Conservation (phyloP, 768 basidiomycete species). For the Lactarius psammicola region DNA sequence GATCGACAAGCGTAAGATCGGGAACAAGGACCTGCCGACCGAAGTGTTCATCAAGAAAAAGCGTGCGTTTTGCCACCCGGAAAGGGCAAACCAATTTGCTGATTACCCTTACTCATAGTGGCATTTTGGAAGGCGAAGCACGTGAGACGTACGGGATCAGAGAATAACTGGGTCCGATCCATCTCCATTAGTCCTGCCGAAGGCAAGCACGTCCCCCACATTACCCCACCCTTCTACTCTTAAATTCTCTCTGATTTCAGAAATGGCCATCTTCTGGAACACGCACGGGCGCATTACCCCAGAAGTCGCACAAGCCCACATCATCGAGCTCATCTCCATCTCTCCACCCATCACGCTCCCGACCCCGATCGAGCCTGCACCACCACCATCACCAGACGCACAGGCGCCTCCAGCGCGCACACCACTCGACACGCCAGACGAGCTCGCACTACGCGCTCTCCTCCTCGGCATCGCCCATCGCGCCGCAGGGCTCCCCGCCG, state of each 20-base stretch:
- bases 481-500: constrained; percentile 46
- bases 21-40: constrained; percentile 68
- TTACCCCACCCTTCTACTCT: neutral
- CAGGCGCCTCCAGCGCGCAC: constrained; percentile 33
- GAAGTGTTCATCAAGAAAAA: constrained; percentile 79
- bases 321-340: constrained; percentile 50
- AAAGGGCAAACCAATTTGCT: neutral
- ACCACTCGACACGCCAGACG: constrained; percentile 63
- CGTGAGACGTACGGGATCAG: constrained; percentile 49
- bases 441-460: constrained; percentile 64
- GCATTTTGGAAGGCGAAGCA: constrained; percentile 75
- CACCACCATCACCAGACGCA: constrained; percentile 33
- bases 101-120: constrained; percentile 46
- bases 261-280: constrained; percentile 81
- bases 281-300: constrained; percentile 60
- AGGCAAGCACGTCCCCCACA: constrained; percentile 46
- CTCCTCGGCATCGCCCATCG: constrained; percentile 68
- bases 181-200: constrained; percentile 71
- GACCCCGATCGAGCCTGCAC: constrained; percentile 16
- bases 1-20: constrained; percentile 58
- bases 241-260: constrained; percentile 38
- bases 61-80: constrained; percentile 41
- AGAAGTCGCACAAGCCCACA: constrained; percentile 55
- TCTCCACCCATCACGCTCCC: constrained; percentile 45
- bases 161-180: constrained; percentile 48